These are phyloP conservation scores for Effrenium voratum DNA, from an alignment of 73 alveolate species.

Conservation along the genomic window DNA sequence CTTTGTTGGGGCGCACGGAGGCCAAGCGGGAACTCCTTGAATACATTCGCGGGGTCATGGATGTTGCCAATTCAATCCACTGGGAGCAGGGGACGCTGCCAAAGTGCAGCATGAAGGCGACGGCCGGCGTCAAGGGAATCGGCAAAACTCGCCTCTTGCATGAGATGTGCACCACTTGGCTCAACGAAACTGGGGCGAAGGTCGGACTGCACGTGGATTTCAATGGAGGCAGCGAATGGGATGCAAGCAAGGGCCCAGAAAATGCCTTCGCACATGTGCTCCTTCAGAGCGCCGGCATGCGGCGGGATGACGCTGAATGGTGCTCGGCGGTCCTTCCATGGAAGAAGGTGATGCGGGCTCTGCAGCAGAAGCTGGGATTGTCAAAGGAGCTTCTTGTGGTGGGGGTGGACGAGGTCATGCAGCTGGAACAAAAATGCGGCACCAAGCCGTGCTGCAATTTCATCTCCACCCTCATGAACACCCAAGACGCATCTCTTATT, in stretches of 20 bases:
- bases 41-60: no score
- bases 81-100: no score
- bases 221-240: neutral
- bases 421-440: neutral
- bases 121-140: no score
- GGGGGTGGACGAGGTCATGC: neutral
- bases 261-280: no score
- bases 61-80: no score
- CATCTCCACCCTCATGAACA: neutral
- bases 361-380: neutral
- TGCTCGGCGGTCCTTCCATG: slow-evolving; percentile 2
- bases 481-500: neutral
- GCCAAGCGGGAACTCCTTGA: no score
- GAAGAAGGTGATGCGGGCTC: neutral
- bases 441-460: neutral
- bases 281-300: neutral
- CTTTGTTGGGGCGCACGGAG: no score
- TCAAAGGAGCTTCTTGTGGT: neutral
- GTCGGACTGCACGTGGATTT: neutral
- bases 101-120: no score
- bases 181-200: no score
- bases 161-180: no score
- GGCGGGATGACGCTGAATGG: neutral
- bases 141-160: no score
- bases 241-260: no score